Evolutionary conservation across 1,284 basidiomycete species (phyloP).

Genomic region (Ustilago curta): DNA sequence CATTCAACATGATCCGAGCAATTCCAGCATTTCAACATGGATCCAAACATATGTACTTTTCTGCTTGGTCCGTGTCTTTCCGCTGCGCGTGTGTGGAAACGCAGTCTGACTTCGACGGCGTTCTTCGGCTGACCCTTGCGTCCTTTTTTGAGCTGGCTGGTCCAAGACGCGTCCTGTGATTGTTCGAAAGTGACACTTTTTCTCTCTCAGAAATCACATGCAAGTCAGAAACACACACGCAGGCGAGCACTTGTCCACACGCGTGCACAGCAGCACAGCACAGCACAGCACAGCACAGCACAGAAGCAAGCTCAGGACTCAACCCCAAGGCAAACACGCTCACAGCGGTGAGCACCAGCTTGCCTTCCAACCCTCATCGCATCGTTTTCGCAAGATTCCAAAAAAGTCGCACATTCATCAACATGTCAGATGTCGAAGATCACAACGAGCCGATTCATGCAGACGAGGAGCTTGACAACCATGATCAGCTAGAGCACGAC

Average conservation of each 20-base stretch:
- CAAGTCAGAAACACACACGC: slow-evolving; percentile 12
- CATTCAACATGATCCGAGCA: slow-evolving; percentile 51
- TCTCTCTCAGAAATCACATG: slow-evolving; percentile 32
- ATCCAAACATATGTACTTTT: slow-evolving; percentile 2
- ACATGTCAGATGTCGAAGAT: slow-evolving; percentile 28
- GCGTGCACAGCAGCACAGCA: slow-evolving; percentile 16
- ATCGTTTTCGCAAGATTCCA: not conserved
- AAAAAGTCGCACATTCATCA: not conserved
- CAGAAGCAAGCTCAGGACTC: no score
- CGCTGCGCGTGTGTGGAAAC: not conserved
- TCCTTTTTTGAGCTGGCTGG: no score
- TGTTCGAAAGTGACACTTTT: slow-evolving; percentile 41
- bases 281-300: not conserved
- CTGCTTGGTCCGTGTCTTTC: not conserved
- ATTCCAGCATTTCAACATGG: slow-evolving; percentile 53
- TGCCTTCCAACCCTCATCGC: not conserved
- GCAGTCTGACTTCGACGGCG: not conserved
- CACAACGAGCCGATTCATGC: slow-evolving; percentile 14
- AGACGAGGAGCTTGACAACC: slow-evolving; percentile 15
- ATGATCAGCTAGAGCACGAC: slow-evolving; percentile 14
- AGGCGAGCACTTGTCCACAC: slow-evolving; percentile 3
- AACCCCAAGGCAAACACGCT: not conserved
- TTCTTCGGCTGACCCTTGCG: not conserved
- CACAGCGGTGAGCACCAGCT: not conserved
- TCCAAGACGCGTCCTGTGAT: slow-evolving; percentile 19